phyloP scores from a whole-genome alignment of 768 basidiomycete genomes.

The Rhodotorula paludigena region DNA sequence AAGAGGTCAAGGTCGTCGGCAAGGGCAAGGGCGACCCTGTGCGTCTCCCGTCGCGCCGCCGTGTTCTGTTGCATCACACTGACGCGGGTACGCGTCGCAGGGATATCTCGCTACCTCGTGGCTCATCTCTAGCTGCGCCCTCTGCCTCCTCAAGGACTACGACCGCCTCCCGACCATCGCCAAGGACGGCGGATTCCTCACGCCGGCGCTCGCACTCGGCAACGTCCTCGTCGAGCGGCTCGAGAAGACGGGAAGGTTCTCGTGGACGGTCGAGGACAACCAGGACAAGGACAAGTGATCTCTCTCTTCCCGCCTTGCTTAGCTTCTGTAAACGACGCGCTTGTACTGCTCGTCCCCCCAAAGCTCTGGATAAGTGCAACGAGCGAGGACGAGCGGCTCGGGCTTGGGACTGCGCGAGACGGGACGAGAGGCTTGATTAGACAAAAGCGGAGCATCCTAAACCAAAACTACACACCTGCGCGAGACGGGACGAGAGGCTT shows the following conservation, averaged over 20 bases:
- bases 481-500: no score
- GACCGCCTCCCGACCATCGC: constrained; percentile 58
- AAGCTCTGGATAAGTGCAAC: no score
- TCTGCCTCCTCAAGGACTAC: constrained; percentile 59
- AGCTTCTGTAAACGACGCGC: no score
- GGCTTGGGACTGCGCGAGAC: no score
- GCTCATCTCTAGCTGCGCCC: constrained; percentile 72
- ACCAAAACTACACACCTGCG: no score
- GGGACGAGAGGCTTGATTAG: no score
- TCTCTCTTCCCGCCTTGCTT: no score
- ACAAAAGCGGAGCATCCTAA: no score
- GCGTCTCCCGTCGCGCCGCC: constrained; percentile 23
- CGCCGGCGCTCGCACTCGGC: constrained; percentile 76
- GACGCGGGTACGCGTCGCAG: constrained; percentile 2
- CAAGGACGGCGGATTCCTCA: constrained; percentile 69
- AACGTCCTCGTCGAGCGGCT: constrained; percentile 67
- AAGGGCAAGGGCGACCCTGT: constrained; percentile 67
- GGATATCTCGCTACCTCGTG: constrained; percentile 62
- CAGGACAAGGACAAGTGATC: constrained; percentile 1
- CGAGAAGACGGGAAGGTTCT: constrained; percentile 45
- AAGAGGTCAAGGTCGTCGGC: constrained; percentile 60
- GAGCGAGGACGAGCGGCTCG: no score
- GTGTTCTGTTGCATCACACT: background rate
- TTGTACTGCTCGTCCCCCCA: no score
- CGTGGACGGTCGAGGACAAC: constrained; percentile 5